These are phyloP conservation scores for Olyra latifolia DNA, from an alignment of 176 grass and related monocot species.

Conservation along the genomic window DNA sequence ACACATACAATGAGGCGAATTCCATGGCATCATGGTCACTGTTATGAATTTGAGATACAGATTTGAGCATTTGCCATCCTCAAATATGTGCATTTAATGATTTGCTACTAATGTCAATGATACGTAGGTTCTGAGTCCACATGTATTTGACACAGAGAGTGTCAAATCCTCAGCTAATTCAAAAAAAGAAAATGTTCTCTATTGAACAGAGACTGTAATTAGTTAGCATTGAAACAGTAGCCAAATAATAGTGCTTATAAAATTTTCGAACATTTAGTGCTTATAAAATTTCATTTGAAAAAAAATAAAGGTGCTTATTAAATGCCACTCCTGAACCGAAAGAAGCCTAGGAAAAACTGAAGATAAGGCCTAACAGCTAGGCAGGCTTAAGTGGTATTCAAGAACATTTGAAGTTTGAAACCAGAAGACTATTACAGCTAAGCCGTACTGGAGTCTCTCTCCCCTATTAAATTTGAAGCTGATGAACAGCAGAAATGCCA, in stretches of 20 bases:
- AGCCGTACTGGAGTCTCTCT: neutral
- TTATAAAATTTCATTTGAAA: neutral
- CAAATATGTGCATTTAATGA: too few relatives aligned
- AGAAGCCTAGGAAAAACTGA: neutral
- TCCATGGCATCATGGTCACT: neutral
- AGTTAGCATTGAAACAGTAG: neutral
- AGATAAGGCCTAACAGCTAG: neutral
- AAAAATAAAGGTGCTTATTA: neutral
- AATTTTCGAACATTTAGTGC: too few relatives aligned
- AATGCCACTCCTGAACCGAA: neutral
- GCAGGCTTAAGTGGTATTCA: slow-evolving; percentile 1
- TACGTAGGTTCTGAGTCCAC: too few relatives aligned
- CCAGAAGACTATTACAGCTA: neutral
- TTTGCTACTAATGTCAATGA: too few relatives aligned
- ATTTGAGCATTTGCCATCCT: too few relatives aligned
- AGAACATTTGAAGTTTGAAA: neutral
- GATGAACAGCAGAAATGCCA: slow-evolving; percentile 13
- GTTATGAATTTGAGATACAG: neutral
- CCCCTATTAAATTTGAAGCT: neutral
- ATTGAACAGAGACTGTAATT: neutral
- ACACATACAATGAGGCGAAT: neutral
- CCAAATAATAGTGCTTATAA: too few relatives aligned
- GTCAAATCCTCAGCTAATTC: too few relatives aligned
- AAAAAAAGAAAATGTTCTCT: neutral
- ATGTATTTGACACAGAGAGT: too few relatives aligned